Conservation (phyloP, 805 yeast genomes). For the Wickerhamiella shivajii region DNA sequence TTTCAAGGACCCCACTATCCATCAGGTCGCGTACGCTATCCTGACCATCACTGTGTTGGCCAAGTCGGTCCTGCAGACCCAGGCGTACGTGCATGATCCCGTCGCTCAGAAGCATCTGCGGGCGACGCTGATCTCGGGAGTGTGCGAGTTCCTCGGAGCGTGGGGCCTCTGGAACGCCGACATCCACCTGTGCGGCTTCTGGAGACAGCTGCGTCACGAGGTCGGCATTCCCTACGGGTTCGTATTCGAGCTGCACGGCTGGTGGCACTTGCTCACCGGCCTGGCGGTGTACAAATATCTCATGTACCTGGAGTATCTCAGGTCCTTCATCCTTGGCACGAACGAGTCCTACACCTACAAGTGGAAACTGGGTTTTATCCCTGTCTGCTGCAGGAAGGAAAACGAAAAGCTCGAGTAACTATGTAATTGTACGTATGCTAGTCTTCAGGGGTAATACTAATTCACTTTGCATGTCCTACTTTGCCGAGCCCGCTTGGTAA, state of each 20-base stretch:
- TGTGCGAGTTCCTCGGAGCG: constrained; percentile 52
- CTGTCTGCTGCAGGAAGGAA: constrained; percentile 12
- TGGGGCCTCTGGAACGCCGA: constrained; percentile 83
- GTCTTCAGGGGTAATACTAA: too few species aligned
- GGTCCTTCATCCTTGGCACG: constrained; percentile 48
- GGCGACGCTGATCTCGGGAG: constrained; percentile 43
- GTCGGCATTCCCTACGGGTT: constrained; percentile 78
- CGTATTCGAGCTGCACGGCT: constrained; percentile 80
- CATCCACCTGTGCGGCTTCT: constrained; percentile 54
- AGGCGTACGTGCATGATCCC: constrained; percentile 36
- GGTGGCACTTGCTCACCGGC: constrained; percentile 78
- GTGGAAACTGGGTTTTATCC: constrained; percentile 42
- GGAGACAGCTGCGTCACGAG: constrained; percentile 43
- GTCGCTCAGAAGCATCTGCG: constrained; percentile 35
- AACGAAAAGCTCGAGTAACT: background rate
- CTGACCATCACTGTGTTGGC: constrained; percentile 61
- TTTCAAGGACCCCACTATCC: constrained; percentile 71
- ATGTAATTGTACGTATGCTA: too few species aligned
- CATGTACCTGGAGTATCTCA: constrained; percentile 60
- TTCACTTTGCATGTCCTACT: too few species aligned
- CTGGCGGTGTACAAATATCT: constrained; percentile 77
- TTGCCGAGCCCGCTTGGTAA: too few species aligned
- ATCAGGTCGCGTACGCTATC: constrained; percentile 71
- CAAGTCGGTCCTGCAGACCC: constrained; percentile 41
- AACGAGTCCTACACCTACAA: constrained; percentile 41